Base-by-base conservation (phyloP, 345 rosid genomes). In the Salix arbutifolia region DNA sequence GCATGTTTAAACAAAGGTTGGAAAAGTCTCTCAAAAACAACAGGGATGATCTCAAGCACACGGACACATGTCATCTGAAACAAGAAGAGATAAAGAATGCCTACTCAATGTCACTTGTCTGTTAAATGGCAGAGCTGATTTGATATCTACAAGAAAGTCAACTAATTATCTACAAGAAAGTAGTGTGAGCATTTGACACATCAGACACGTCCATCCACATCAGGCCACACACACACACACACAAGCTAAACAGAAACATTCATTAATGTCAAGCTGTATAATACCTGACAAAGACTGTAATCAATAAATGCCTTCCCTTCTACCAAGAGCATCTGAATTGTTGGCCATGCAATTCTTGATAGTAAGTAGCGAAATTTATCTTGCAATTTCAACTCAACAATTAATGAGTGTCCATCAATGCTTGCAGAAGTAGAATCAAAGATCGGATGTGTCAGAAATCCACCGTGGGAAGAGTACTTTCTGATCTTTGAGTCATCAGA, bases 31-130 rank as follows among this genome's bases (percentile, higher is more conserved):
- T 87, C 90, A 76, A 89, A 76, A 76, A 90, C 78, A 71, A 88
- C 86, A 80, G 97, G 99, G 79, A 93, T 87, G 71, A 93, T 90
- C 91, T 95, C 98, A 74, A 95, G 94, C 73, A 90, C 71, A 30
- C 99, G 93, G 23, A 95, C 92, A 83, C 96, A 95, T 81, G 96
- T 90, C 96, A 93, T 93, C 99, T 95, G 90, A 73, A 82, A 87
- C 74, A 80, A 75, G 71, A 67, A 71, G 69, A 70, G 74, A 58
- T 37, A 52, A 74, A 71, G 33, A 72, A 77, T 52, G 72, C 38
- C 48, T 44, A 61, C n/a, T 56, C 58, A 67, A 62, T 18, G 44
- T 72, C 67, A 80, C 74, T 28, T 48, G 26, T 28, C 61, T 33
- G 37, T 60, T 23, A 30, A 37, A 33, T 66, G 60, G 77, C 67